Evolutionary conservation across 257 asterid genomes (phyloP).

Genomic region (Misopates orontium): DNA sequence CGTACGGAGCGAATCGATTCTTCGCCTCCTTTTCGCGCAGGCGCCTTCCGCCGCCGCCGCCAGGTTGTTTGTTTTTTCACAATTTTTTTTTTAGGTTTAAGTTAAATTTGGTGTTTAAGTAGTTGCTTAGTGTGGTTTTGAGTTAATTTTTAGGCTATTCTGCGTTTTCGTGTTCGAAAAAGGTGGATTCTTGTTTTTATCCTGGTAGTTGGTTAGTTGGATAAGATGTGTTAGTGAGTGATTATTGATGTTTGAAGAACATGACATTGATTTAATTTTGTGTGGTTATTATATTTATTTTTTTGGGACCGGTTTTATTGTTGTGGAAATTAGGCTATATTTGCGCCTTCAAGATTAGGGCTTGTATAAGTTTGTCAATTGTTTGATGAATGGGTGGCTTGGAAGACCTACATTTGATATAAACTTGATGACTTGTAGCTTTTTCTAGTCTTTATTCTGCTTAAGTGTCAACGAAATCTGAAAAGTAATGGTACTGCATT

Average conservation of each 20-base stretch:
- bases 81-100: background rate
- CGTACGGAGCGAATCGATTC: slow-evolving; percentile 68
- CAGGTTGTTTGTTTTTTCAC: slow-evolving; percentile 41
- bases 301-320: background rate
- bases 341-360: background rate
- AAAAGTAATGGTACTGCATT: background rate
- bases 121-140: background rate
- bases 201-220: slow-evolving; percentile 6
- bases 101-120: background rate
- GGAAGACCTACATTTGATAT: slow-evolving; percentile 12
- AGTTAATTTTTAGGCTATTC: background rate
- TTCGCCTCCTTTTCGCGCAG: slow-evolving; percentile 58
- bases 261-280: background rate
- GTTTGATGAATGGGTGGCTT: background rate
- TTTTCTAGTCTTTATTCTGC: background rate
- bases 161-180: background rate
- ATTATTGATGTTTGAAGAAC: slow-evolving; percentile 1
- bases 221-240: background rate
- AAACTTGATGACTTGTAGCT: background rate
- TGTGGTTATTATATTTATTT: background rate
- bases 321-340: background rate
- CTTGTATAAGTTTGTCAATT: background rate
- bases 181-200: background rate
- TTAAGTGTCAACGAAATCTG: background rate
- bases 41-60: slow-evolving; percentile 54